Base-by-base conservation (phyloP, 805 yeast genomes). In the Crinitomyces ghanaensis region DNA sequence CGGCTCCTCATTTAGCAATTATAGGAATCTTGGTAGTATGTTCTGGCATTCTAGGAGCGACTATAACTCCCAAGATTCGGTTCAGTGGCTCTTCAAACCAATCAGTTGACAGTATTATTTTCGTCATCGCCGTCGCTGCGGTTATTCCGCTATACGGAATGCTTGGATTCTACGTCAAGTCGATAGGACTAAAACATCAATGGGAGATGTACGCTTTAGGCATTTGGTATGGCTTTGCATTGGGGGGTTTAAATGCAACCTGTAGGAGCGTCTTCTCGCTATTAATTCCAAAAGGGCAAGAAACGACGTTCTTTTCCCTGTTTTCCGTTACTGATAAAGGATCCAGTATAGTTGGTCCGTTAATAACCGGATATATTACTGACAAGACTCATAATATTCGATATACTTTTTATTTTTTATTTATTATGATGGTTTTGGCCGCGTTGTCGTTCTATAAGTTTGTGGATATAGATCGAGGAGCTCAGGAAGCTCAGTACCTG, bases 321-420 rank as follows among this genome's bases (percentile, higher is more conserved):
- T 81, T 74, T 53, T 70, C 81, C 26, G 73, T 80, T 25, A 81
- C 93, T 1, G 91, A 80, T 53, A 80, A 81, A 48, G 88, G 91
- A 2, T 74, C 83, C 4, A 74, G 83, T 0, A 70, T 80, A 3
- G 42, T 80, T 19, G 91, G 93, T 0, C 91, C 93, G 0, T 55
- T 74, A 4, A 45, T 79, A 14, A 72, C 80, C n/a, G 91, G 85
- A 0, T 37, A 79, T 39, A 68, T 81, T 31, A 75, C 81, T 3
- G 85, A 81, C 54, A 58, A 57, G 37, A 77, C 84, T 0, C 88
- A 80, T 49, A 74, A 79, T 38, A 76, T 80, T 34, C 61, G 91
- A 30, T 74, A 77, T 48, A 70, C 84, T 9, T 81, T 80, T 50
- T 77, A 72, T 62, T 64, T 80, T 36, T 50, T 80, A 36, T 63